A percentile compares a stretch with the other conserved stretches of the same genome.
Evolutionary conservation across 768 basidiomycete genomes (phyloP).

Genomic region (Lactarius hatsudake): DNA sequence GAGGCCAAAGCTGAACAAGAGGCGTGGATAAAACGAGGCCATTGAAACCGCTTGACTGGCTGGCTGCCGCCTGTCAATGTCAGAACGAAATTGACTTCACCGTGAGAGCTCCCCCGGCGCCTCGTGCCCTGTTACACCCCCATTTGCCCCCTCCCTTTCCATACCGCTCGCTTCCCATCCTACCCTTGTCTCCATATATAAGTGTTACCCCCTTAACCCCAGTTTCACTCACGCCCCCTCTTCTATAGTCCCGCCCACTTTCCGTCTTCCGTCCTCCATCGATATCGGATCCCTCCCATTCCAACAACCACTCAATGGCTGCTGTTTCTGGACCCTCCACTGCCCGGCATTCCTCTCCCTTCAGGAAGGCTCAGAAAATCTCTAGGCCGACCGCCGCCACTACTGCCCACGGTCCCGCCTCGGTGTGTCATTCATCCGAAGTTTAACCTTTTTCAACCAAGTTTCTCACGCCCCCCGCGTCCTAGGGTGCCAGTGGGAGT

Average conservation of each 20-base stretch:
- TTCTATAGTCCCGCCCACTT: conserved; percentile 18
- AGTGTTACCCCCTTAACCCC: conserved; percentile 13
- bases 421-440: conserved; percentile 22
- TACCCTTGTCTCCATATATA: conserved; percentile 22
- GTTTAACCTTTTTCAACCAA: conserved; percentile 13
- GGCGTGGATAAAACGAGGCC: conserved; percentile 21
- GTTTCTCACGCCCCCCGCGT: conserved; percentile 11
- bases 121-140: conserved; percentile 16
- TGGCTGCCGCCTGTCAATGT: conserved; percentile 21
- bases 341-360: conserved; percentile 34
- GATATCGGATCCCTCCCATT: conserved; percentile 23
- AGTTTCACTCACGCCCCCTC: conserved; percentile 19
- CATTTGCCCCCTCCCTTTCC: not conserved
- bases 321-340: conserved; percentile 31
- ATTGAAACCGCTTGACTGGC: conserved; percentile 14
- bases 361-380: conserved; percentile 30
- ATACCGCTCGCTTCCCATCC: conserved; percentile 1
- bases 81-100: conserved; percentile 14
- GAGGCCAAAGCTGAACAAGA: conserved; percentile 14
- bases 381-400: conserved; percentile 14
- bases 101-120: conserved; percentile 16
- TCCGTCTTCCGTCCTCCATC: conserved; percentile 15
- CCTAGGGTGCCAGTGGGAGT: conserved; percentile 21
- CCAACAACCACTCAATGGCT: conserved; percentile 27
- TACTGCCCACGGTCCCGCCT: conserved; percentile 18